Conservation (phyloP, 257 asterid genomes). For the Misopates orontium region DNA sequence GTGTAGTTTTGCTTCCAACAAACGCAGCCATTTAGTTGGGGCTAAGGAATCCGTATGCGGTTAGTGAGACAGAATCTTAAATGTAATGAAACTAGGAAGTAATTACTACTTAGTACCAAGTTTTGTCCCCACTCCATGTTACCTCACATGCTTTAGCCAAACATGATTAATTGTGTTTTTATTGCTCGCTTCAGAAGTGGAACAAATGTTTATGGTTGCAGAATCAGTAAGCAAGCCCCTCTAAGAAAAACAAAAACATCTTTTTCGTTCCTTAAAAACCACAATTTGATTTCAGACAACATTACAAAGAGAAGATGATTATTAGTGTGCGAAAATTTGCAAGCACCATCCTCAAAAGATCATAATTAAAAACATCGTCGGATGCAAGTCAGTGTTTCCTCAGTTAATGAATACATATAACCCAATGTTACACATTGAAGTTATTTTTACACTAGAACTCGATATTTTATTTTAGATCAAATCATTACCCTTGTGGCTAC, state of each 20-base stretch:
- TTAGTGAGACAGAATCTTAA: constrained; percentile 20
- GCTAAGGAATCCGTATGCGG: constrained; percentile 9
- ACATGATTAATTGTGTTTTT: constrained; percentile 27
- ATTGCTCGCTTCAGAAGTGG: constrained; percentile 6
- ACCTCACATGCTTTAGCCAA: constrained; percentile 25
- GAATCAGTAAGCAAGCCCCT: constrained; percentile 34
- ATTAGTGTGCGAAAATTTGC: constrained; percentile 9
- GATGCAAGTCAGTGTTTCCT: constrained; percentile 18
- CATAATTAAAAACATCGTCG: constrained; percentile 24
- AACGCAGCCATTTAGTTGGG: not conserved
- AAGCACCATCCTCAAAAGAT: not conserved
- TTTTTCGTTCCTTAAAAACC: constrained; percentile 22
- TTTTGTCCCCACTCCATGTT: constrained; percentile 40
- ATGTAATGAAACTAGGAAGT: constrained; percentile 5
- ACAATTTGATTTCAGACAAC: constrained; percentile 22
- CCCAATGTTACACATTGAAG: too few species aligned
- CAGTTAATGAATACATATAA: not conserved
- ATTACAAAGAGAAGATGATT: constrained; percentile 9
- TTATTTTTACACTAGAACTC: too few species aligned
- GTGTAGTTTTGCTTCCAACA: not conserved
- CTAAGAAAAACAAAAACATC: not conserved
- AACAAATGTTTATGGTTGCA: constrained; percentile 31
- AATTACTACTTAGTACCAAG: not conserved
- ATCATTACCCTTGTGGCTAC: too few species aligned
- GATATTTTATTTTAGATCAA: too few species aligned